Conservation (phyloP, 768 basidiomycete genomes). For the Hericium coralloides region DNA sequence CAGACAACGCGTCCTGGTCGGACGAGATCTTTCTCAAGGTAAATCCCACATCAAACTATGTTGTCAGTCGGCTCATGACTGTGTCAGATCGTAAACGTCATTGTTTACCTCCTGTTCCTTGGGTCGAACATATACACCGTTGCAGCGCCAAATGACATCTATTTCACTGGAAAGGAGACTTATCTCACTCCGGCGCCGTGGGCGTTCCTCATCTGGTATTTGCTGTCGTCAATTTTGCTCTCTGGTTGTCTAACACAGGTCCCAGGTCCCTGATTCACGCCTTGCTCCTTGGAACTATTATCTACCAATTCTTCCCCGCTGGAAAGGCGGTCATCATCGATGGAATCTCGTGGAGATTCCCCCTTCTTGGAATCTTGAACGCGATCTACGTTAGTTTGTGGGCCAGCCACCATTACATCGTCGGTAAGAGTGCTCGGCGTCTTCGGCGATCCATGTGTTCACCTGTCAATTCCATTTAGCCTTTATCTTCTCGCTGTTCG, state of each 20-base stretch:
- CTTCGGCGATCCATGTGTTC: background rate
- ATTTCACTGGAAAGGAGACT: conserved; percentile 72
- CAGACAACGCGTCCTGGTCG: conserved; percentile 39
- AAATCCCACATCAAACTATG: conserved; percentile 1
- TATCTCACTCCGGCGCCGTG: conserved; percentile 93
- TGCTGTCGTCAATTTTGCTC: background rate
- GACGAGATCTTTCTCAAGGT: conserved; percentile 82
- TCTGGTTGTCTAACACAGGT: background rate
- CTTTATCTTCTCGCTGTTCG: conserved; percentile 82
- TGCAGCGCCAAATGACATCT: conserved; percentile 62
- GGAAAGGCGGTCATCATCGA: conserved; percentile 80
- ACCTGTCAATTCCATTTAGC: conserved; percentile 33
- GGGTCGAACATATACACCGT: conserved; percentile 87
- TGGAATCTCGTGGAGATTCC: conserved; percentile 87
- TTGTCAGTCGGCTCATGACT: background rate
- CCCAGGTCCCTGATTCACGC: conserved; percentile 80
- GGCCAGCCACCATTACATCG: conserved; percentile 65
- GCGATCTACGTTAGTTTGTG: conserved; percentile 85
- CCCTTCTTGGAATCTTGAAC: conserved; percentile 80
- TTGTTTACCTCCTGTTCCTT: conserved; percentile 81
- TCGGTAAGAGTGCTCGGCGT: conserved; percentile 29
- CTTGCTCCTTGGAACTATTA: conserved; percentile 81
- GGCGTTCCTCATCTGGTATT: conserved; percentile 84
- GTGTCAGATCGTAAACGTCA: conserved; percentile 56
- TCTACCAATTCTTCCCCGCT: conserved; percentile 78